A percentile compares a stretch with the other conserved stretches of the same genome.
These are phyloP conservation scores for Dothidotthia symphoricarpi DNA, from an alignment of 2,329 filamentous ascomycete genomes.

Conservation along the genomic window DNA sequence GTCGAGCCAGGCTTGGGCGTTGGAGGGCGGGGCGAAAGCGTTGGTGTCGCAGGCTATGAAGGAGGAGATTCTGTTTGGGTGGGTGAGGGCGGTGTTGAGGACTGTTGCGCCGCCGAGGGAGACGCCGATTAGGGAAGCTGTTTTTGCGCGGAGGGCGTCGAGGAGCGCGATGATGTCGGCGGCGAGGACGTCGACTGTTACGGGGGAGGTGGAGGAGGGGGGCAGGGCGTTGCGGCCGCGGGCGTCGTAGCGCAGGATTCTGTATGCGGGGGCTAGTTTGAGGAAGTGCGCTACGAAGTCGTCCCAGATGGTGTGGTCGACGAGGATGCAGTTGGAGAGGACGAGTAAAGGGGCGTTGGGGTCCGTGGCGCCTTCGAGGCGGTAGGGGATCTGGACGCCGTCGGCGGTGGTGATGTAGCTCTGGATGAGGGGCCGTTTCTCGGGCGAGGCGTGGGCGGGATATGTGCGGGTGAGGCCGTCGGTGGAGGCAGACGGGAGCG, in stretches of 20 bases:
- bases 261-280: constrained; percentile 57
- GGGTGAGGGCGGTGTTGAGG: constrained; percentile 67
- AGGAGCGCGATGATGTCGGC: constrained; percentile 67
- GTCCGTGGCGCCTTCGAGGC: constrained; percentile 69
- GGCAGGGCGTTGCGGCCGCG: constrained; percentile 63
- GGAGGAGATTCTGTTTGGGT: constrained; percentile 58
- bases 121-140: constrained; percentile 70
- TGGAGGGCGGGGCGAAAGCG: constrained; percentile 66
- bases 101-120: constrained; percentile 78
- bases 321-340: constrained; percentile 77
- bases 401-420: constrained; percentile 70
- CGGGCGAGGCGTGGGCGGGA: constrained; percentile 40
- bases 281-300: constrained; percentile 63
- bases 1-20: constrained; percentile 76
- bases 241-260: constrained; percentile 73
- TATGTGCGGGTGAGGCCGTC: constrained; percentile 58
- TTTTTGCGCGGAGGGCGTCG: constrained; percentile 65
- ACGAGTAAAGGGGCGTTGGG: constrained; percentile 69
- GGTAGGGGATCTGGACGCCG: constrained; percentile 67
- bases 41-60: constrained; percentile 82
- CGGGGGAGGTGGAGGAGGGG: constrained; percentile 42
- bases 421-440: constrained; percentile 53
- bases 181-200: constrained; percentile 63
- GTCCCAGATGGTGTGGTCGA: constrained; percentile 79
- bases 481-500: constrained; percentile 50